Evolutionary conservation across 164 flowering plant species (phyloP), one percentile per base, ranked within the genome.

Genomic region (Euptelea pleiosperma): DNA sequence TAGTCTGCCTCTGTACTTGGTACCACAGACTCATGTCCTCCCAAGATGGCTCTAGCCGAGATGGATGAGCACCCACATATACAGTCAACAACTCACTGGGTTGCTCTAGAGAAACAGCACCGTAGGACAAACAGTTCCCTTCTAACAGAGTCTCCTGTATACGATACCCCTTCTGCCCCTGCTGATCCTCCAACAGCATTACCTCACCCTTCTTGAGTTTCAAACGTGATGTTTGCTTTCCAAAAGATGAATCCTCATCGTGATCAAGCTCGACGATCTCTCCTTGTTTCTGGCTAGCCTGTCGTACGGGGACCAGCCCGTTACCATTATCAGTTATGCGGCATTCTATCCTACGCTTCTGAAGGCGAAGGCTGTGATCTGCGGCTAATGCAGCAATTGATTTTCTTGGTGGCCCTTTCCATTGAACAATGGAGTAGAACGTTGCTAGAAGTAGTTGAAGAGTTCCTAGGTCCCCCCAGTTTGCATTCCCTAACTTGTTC

Each of bases 11-110:
- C 65, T 86, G 96, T 3, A 89, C 93, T 64, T 81, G 92, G 69
- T 89, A 89, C 96, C 96, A 89, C 28, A 82, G 69, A 44, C 83
- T 82, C 93, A 89, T 84, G 65, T 89, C 93, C 56, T 86, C 91
- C 96, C 89, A 89, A 16, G 93, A 82, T 26, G 87, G 91, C 63
- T 84, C 92, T 2, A 89, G 76, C 65, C 77, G 75, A 24, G 93
- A 86, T 52, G 93, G 91, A 68, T 81, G 96, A 26, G 92, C 77
- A 56, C 96, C 96, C 26, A 86, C 77, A 54, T 84, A 82, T 29
- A 89, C 65, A 56, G 79, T 75, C 37, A 82, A 61, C 58, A 65
- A 43, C 40, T 78, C 75, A 28, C 68, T 52, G 0, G 86, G 81
- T 63, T 75, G 47, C 35, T 88, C 92, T 6, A 81, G 44, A 45